A percentile compares a stretch with the other conserved stretches of the same genome.
phyloP scores from a whole-genome alignment of 2,329 filamentous ascomycete genomes.

The Fusarium scirpi region DNA sequence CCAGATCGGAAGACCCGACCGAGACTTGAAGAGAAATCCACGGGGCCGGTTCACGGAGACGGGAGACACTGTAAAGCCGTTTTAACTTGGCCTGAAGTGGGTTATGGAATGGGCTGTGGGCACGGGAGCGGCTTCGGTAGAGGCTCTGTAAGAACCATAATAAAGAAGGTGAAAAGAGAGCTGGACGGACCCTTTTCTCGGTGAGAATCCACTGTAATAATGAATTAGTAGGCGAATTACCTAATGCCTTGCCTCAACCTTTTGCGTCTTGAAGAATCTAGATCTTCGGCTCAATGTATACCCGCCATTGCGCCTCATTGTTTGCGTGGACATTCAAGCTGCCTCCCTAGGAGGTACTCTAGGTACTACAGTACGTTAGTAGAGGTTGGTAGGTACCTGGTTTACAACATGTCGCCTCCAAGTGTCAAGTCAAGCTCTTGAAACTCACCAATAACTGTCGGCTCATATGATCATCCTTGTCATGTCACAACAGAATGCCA shows the following conservation, averaged over 20 bases:
- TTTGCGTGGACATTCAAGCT: slow-evolving; percentile 2
- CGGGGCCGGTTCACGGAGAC: slow-evolving; percentile 1
- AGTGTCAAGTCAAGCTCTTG: not conserved
- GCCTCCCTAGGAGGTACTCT: not conserved
- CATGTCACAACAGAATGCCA: slow-evolving; percentile 7
- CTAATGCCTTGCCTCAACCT: not conserved
- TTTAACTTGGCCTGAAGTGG: not conserved
- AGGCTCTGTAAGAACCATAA: not conserved
- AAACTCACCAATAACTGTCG: slow-evolving; percentile 15
- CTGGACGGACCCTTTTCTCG: not conserved
- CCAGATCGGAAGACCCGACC: not conserved
- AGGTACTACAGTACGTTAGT: too few relatives aligned
- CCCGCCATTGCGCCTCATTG: slow-evolving; percentile 17
- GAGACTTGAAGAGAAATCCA: not conserved
- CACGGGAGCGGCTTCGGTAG: slow-evolving; percentile 1
- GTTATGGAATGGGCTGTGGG: not conserved
- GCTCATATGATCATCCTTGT: slow-evolving; percentile 3
- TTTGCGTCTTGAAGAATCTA: slow-evolving; percentile 1
- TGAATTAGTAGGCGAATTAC: slow-evolving; percentile 7
- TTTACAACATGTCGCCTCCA: not conserved
- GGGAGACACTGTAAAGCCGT: not conserved
- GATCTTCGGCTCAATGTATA: slow-evolving; percentile 3
- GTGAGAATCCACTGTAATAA: not conserved
- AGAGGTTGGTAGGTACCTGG: not conserved
- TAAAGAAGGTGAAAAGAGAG: slow-evolving; percentile 21